Percentiles rank a stretch among this genome's conserved stretches.
phyloP scores from a whole-genome alignment of 805 yeast genomes.

The Kregervanrija fluxuum region DNA sequence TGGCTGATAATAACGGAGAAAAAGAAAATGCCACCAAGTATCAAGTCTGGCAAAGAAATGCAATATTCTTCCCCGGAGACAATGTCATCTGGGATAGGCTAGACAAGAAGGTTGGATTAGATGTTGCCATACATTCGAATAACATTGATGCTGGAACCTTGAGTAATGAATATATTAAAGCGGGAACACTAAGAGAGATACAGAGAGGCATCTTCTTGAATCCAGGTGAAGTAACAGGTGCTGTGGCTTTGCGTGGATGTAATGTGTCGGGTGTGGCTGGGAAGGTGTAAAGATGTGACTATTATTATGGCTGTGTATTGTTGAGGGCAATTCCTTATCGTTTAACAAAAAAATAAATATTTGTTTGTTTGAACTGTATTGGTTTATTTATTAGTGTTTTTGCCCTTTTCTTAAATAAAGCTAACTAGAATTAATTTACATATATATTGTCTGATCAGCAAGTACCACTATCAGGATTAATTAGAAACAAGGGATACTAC shows the following conservation, averaged over 20 bases:
- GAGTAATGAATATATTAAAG: conserved; percentile 42
- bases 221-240: conserved; percentile 41
- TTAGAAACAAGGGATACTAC: too few species aligned
- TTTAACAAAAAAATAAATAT: too few species aligned
- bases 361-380: too few species aligned
- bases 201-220: conserved; percentile 65
- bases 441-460: not conserved
- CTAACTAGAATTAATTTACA: too few species aligned
- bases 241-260: conserved; percentile 9
- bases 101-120: conserved; percentile 46
- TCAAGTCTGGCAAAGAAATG: conserved; percentile 58
- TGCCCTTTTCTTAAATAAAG: too few species aligned
- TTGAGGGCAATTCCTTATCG: not conserved
- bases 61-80: conserved; percentile 69
- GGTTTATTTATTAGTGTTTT: too few species aligned
- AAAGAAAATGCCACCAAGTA: not conserved
- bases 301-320: not conserved
- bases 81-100: conserved; percentile 63
- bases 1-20: conserved; percentile 19
- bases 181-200: conserved; percentile 42
- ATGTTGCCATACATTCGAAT: conserved; percentile 46
- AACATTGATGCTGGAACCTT: conserved; percentile 45
- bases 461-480: not conserved
- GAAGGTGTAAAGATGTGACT: not conserved
- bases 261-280: conserved; percentile 8